Conservation (phyloP, 1,284 basidiomycete genomes). For the Volvariella volvacea region DNA sequence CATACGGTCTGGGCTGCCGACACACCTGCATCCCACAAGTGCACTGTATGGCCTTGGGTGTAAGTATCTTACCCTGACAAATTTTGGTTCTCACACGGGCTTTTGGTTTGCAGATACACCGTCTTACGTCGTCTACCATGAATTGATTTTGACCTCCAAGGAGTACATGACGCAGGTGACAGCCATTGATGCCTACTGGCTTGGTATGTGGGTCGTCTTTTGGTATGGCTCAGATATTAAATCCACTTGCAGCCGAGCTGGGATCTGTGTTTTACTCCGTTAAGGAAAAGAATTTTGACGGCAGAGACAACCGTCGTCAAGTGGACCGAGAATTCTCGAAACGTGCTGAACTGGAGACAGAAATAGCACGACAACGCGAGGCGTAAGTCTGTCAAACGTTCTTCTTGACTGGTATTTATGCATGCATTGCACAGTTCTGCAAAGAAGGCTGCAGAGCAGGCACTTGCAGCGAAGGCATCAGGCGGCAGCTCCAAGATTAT, state of each 20-base stretch:
- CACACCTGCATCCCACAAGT: slow-evolving; percentile 93
- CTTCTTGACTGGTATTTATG: slow-evolving; percentile 5
- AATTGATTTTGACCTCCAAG: slow-evolving; percentile 90
- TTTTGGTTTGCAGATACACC: slow-evolving; percentile 71
- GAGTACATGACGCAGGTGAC: slow-evolving; percentile 98
- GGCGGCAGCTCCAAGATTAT: slow-evolving; percentile 62
- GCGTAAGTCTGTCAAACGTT: slow-evolving; percentile 47
- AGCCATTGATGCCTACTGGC: slow-evolving; percentile 92
- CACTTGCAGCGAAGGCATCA: slow-evolving; percentile 50
- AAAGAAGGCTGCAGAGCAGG: slow-evolving; percentile 61
- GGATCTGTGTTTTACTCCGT: slow-evolving; percentile 95
- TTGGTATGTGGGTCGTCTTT: slow-evolving; percentile 43
- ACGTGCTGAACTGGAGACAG: slow-evolving; percentile 82
- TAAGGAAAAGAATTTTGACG: slow-evolving; percentile 92
- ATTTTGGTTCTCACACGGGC: slow-evolving; percentile 14
- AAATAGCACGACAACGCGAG: slow-evolving; percentile 84
- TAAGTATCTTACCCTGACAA: slow-evolving; percentile 31
- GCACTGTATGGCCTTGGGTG: slow-evolving; percentile 95
- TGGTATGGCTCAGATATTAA: slow-evolving; percentile 1
- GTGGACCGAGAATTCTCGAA: slow-evolving; percentile 87
- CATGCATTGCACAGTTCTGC: slow-evolving; percentile 41
- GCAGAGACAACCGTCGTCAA: slow-evolving; percentile 63
- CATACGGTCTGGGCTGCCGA: slow-evolving; percentile 89
- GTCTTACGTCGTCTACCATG: slow-evolving; percentile 95
- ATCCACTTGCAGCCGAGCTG: slow-evolving; percentile 62